Evolutionary conservation across 1,139 yeast genomes (phyloP).

Genomic region (Lodderomyces jiufengensis): DNA sequence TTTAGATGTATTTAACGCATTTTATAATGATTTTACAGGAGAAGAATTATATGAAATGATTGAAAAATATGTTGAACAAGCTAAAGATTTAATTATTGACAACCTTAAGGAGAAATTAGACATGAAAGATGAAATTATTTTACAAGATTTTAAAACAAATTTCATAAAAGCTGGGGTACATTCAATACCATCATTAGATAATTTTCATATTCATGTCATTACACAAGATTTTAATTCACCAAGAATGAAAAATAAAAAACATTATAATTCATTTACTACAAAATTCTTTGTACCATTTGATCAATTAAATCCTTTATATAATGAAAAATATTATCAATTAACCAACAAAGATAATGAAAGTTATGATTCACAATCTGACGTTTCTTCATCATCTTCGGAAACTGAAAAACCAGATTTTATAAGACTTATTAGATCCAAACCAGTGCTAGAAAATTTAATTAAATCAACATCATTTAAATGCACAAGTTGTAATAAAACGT

Average conservation of each 20-base stretch:
- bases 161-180: conserved; percentile 66
- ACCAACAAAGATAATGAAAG: conserved; percentile 2
- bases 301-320: conserved; percentile 14
- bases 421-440: conserved; percentile 10
- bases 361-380: conserved; percentile 10
- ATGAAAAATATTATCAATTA: conserved; percentile 9
- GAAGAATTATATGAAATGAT: conserved; percentile 29
- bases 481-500: conserved; percentile 44
- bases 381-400: conserved; percentile 7
- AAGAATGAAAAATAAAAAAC: conserved; percentile 56
- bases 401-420: conserved; percentile 5
- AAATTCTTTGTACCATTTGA: conserved; percentile 58
- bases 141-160: conserved; percentile 22
- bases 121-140: conserved; percentile 10
- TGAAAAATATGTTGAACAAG: conserved; percentile 37
- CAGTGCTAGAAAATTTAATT: conserved; percentile 24
- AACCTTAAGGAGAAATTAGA: conserved; percentile 24
- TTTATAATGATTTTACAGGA: conserved; percentile 15
- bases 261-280: conserved; percentile 70
- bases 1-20: conserved; percentile 42
- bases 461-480: conserved; percentile 45
- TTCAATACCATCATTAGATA: conserved; percentile 63
- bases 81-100: conserved; percentile 37
- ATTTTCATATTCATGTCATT: conserved; percentile 71
- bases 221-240: conserved; percentile 59